A percentile compares a stretch with the other conserved stretches of the same genome.
phyloP scores from a whole-genome alignment of 176 grass and related monocot genomes.

The Oryza brachyantha region DNA sequence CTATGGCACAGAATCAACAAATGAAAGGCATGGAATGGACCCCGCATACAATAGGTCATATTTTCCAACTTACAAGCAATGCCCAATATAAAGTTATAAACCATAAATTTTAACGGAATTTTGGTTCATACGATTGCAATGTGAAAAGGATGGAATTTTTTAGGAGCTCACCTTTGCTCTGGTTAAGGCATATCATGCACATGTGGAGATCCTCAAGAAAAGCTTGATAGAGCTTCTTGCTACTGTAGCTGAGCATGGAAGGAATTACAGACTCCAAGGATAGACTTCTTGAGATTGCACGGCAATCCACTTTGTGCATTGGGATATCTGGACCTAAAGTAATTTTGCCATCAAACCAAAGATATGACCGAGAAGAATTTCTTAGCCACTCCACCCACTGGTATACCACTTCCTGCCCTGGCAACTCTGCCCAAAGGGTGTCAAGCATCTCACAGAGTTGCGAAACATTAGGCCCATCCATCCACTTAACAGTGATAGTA shows the following conservation, averaged over 20 bases:
- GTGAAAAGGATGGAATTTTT: not conserved
- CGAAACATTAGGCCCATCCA: constrained; percentile 47
- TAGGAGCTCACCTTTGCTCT: constrained; percentile 28
- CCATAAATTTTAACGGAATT: no score
- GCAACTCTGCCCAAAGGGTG: constrained; percentile 47
- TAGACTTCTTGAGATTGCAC: constrained; percentile 32
- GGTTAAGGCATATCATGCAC: constrained; percentile 48
- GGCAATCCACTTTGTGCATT: not conserved
- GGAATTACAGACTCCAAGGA: constrained; percentile 42
- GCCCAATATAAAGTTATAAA: not conserved
- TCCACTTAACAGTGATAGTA: constrained; percentile 45
- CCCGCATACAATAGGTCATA: not conserved
- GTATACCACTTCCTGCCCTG: constrained; percentile 53
- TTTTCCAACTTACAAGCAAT: not conserved
- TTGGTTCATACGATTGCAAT: no score
- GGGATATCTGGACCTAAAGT: constrained; percentile 27
- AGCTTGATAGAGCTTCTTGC: constrained; percentile 31
- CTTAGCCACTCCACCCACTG: constrained; percentile 58
- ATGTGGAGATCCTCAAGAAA: constrained; percentile 48
- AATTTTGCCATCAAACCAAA: constrained; percentile 38
- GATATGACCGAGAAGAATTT: constrained; percentile 35
- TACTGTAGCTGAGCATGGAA: constrained; percentile 39
- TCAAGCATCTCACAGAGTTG: constrained; percentile 52
- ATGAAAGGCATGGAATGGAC: not conserved
- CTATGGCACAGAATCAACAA: not conserved